Evolutionary conservation across 352 stramenopile species (phyloP).

Genomic region (Pythium rhizo-oryzae): DNA sequence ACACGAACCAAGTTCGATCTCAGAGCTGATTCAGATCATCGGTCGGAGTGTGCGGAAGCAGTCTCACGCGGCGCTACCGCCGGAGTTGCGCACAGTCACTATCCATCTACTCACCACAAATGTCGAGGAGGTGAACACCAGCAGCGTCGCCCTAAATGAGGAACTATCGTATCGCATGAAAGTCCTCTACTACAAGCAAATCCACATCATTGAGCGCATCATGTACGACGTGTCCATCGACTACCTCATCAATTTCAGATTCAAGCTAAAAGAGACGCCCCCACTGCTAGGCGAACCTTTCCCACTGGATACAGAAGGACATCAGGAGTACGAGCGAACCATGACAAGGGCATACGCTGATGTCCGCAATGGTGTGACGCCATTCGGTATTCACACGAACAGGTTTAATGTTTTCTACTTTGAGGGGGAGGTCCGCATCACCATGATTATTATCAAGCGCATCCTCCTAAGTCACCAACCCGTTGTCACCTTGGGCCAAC

Average conservation of each 20-base stretch:
- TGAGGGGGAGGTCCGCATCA: not conserved
- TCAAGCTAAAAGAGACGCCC: conserved; percentile 3
- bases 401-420: conserved; percentile 11
- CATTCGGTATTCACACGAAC: conserved; percentile 6
- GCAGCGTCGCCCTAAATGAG: not conserved
- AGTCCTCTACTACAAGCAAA: conserved; percentile 5
- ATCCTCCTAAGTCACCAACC: not conserved
- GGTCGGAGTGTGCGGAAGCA: not conserved
- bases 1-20: conserved; percentile 9
- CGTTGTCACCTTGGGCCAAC: not conserved
- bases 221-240: conserved; percentile 11
- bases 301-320: not conserved
- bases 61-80: not conserved
- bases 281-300: conserved; percentile 1
- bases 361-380: not conserved
- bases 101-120: conserved; percentile 3
- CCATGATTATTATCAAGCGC: conserved; percentile 4
- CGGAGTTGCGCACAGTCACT: not conserved
- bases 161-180: not conserved
- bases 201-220: not conserved
- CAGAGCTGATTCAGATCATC: conserved; percentile 10
- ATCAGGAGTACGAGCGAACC: not conserved
- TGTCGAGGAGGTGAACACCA: not conserved
- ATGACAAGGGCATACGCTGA: not conserved
- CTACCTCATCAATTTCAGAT: conserved; percentile 11